These are phyloP conservation scores for Excoecaria agallocha DNA, from an alignment of 345 rosid genomes.

Conservation along the genomic window DNA sequence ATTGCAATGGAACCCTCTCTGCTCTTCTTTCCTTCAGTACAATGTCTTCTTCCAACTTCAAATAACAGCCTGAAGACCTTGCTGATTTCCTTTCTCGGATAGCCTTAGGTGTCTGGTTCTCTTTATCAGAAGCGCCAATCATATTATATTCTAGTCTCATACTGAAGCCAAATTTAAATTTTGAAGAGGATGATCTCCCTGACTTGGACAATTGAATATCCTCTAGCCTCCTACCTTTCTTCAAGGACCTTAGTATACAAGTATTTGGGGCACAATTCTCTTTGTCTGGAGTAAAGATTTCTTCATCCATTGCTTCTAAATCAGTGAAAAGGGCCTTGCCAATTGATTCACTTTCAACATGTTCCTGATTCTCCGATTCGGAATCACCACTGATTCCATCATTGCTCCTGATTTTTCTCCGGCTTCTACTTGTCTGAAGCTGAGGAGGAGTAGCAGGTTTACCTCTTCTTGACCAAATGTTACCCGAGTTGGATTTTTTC, in stretches of 20 bases:
- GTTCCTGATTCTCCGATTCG: slow-evolving; percentile 29
- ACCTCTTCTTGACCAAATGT: slow-evolving; percentile 82
- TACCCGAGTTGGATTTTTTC: slow-evolving; percentile 31
- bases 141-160: slow-evolving; percentile 32
- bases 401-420: slow-evolving; percentile 32
- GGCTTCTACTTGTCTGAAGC: slow-evolving; percentile 52
- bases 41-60: slow-evolving; percentile 35
- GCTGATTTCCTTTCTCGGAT: slow-evolving; percentile 36
- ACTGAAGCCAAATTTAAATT: slow-evolving; percentile 29
- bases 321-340: slow-evolving; percentile 27
- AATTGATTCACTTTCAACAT: slow-evolving; percentile 27
- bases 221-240: slow-evolving; percentile 42
- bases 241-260: slow-evolving; percentile 41
- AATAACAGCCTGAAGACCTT: slow-evolving; percentile 27
- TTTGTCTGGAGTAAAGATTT: slow-evolving; percentile 64
- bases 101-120: slow-evolving; percentile 42
- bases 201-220: slow-evolving; percentile 30
- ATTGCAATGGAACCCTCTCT: slow-evolving; percentile 61
- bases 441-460: slow-evolving; percentile 54
- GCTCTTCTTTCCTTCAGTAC: slow-evolving; percentile 26
- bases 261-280: slow-evolving; percentile 75
- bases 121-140: slow-evolving; percentile 41
- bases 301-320: slow-evolving; percentile 51
- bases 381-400: slow-evolving; percentile 28
- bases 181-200: slow-evolving; percentile 34